Evolutionary conservation across 2,329 filamentous ascomycete genomes (phyloP).

Genomic region (Ascochyta lentis): DNA sequence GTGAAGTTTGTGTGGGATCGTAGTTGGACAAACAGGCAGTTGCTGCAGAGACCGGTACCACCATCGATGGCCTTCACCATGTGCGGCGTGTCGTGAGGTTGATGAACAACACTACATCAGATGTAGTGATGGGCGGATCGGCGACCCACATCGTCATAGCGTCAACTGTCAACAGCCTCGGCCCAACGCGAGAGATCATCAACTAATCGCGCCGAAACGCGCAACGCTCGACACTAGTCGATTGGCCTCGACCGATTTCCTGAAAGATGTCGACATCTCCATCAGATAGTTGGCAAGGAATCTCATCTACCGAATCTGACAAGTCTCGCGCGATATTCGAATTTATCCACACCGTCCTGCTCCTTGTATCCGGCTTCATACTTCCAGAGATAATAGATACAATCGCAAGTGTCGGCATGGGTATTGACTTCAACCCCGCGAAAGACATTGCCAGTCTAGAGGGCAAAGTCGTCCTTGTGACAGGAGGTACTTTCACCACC

Average conservation of each 20-base stretch:
- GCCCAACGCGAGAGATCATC: neutral
- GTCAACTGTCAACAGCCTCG: neutral
- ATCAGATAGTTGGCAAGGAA: neutral
- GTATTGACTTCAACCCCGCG: conserved; percentile 36
- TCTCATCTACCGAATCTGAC: neutral
- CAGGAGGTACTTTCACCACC: conserved; percentile 36
- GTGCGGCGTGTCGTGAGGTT: too few species aligned
- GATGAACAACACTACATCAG: too few species aligned
- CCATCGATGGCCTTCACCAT: too few species aligned
- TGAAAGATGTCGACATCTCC: neutral
- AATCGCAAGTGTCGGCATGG: conserved; percentile 20
- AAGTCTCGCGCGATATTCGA: neutral
- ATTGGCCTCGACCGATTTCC: neutral
- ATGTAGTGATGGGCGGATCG: too few species aligned
- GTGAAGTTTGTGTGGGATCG: conserved; percentile 28
- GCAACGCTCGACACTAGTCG: conserved; percentile 5
- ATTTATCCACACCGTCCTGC: conserved; percentile 1
- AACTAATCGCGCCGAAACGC: conserved; percentile 9
- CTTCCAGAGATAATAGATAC: conserved; percentile 12
- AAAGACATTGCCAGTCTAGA: conserved; percentile 33
- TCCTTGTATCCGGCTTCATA: conserved; percentile 18
- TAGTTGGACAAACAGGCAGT: too few species aligned
- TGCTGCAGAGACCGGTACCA: too few species aligned
- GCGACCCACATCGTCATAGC: neutral
- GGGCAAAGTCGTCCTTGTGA: conserved; percentile 46